These are phyloP conservation scores for Citrus unshiu DNA, from an alignment of 345 rosid species.

Conservation along the genomic window DNA sequence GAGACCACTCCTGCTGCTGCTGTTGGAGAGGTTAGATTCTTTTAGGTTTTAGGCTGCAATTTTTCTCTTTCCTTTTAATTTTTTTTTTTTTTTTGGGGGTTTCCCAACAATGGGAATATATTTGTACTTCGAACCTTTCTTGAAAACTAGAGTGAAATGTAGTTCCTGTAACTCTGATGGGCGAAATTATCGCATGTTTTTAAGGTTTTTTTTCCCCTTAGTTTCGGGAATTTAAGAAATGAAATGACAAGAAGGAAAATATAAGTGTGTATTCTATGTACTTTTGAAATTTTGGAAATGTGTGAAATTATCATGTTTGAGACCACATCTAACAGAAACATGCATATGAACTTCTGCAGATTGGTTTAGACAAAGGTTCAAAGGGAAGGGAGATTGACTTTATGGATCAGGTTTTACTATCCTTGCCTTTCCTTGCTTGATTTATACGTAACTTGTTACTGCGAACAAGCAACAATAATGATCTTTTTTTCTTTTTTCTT, in stretches of 20 bases:
- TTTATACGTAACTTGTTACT: not conserved
- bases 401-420: constrained; percentile 53
- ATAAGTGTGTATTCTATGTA: not conserved
- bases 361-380: constrained; percentile 93
- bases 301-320: not conserved
- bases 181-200: not conserved
- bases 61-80: not conserved
- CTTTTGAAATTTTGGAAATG: not conserved
- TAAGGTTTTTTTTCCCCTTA: not conserved
- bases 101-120: not conserved
- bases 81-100: too few relatives aligned
- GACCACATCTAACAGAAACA: not conserved
- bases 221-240: not conserved
- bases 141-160: not conserved
- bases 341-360: constrained; percentile 29
- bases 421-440: not conserved
- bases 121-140: not conserved
- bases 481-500: not conserved
- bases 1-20: constrained; percentile 79
- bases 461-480: not conserved
- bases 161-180: not conserved
- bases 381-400: constrained; percentile 73
- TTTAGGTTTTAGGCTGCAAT: not conserved
- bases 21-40: constrained; percentile 67
- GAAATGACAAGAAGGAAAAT: not conserved